A percentile compares a stretch with the other conserved stretches of the same genome.
These are phyloP conservation scores for Boletus speciosus DNA, from an alignment of 768 basidiomycete species.

Conservation along the genomic window DNA sequence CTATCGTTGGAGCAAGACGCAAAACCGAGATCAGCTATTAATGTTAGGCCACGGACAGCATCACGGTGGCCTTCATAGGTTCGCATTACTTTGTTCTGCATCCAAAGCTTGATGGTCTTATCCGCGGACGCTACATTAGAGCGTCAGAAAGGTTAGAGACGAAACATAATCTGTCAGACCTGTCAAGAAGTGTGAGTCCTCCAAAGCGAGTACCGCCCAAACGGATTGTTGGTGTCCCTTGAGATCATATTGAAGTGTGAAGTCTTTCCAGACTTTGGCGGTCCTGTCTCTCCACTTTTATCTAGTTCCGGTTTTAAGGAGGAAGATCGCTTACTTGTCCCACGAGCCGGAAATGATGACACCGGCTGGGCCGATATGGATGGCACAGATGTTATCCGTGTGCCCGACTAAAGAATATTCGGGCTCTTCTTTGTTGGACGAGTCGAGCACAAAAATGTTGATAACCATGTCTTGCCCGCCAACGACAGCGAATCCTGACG, in stretches of 20 bases:
- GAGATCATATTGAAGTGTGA: slow-evolving; percentile 66
- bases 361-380: slow-evolving; percentile 67
- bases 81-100: slow-evolving; percentile 65
- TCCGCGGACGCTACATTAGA: slow-evolving; percentile 77
- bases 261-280: slow-evolving; percentile 90
- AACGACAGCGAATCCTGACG: slow-evolving; percentile 74
- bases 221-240: slow-evolving; percentile 88
- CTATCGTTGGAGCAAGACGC: slow-evolving; percentile 96
- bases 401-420: slow-evolving; percentile 85
- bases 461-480: slow-evolving; percentile 89
- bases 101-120: slow-evolving; percentile 89
- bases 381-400: slow-evolving; percentile 82
- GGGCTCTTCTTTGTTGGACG: slow-evolving; percentile 61
- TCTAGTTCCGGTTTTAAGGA: neutral
- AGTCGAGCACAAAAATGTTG: slow-evolving; percentile 71
- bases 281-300: slow-evolving; percentile 52
- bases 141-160: slow-evolving; percentile 3
- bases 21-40: slow-evolving; percentile 85
- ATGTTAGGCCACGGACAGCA: slow-evolving; percentile 81
- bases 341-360: slow-evolving; percentile 92
- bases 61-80: slow-evolving; percentile 87
- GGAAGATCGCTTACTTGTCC: slow-evolving; percentile 70
- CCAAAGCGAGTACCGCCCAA: slow-evolving; percentile 85
- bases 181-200: slow-evolving; percentile 74
- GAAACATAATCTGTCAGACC: slow-evolving; percentile 44